These are phyloP conservation scores for Claviceps humidiphila DNA, from an alignment of 2,329 filamentous ascomycete genomes.

Conservation along the genomic window DNA sequence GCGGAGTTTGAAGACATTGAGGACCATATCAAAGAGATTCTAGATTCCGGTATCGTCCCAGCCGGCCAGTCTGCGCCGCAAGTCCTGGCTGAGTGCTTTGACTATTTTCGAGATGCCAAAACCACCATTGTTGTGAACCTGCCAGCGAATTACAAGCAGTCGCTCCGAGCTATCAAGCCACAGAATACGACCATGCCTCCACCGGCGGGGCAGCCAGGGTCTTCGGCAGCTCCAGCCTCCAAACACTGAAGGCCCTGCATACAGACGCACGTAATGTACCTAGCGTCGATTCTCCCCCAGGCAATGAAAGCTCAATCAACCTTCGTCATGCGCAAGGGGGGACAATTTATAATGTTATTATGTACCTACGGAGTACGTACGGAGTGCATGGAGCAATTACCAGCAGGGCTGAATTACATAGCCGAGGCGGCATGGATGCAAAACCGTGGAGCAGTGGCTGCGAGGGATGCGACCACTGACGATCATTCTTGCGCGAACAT, in stretches of 20 bases:
- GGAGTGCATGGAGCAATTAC: background rate
- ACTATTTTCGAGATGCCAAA: constrained; percentile 31
- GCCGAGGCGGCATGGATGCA: background rate
- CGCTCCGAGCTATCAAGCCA: constrained; percentile 6
- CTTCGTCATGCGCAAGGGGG: background rate
- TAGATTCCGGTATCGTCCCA: constrained; percentile 33
- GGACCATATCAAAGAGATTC: constrained; percentile 35
- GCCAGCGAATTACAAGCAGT: constrained; percentile 25
- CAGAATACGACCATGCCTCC: background rate
- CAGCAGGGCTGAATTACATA: background rate
- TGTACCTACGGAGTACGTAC: too few species aligned
- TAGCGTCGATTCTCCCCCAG: too few species aligned
- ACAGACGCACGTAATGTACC: background rate
- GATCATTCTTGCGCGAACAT: background rate
- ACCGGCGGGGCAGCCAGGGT: background rate
- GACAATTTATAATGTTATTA: too few species aligned
- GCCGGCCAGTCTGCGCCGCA: constrained; percentile 30
- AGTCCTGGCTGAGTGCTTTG: constrained; percentile 33
- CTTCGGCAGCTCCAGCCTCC: background rate
- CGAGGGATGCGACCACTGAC: background rate
- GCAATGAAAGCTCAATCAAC: too few species aligned
- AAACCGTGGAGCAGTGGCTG: background rate
- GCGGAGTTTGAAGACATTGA: constrained; percentile 36
- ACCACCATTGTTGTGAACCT: constrained; percentile 34
- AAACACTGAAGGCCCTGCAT: background rate